Evolutionary conservation across 1,284 basidiomycete genomes (phyloP).

Genomic region (Ceratobasidium papillatum): DNA sequence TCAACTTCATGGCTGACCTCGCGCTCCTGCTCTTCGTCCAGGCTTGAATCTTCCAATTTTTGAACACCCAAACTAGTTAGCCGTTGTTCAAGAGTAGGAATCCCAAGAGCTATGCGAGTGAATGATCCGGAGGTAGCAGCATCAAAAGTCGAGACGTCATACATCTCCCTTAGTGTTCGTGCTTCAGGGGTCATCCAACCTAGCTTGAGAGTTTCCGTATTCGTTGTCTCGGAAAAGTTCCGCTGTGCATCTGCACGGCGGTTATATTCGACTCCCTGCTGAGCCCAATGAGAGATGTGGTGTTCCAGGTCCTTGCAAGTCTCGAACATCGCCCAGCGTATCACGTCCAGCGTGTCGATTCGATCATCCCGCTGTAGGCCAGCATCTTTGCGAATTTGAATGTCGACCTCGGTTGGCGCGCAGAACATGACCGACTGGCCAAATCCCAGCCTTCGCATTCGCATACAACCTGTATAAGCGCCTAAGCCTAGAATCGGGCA

Average conservation of each 20-base stretch:
- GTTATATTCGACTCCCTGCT: constrained; percentile 59
- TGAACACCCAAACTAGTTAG: background rate
- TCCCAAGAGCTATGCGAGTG: constrained; percentile 51
- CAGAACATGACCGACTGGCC: constrained; percentile 63
- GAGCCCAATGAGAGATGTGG: constrained; percentile 44
- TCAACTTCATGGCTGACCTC: constrained; percentile 52
- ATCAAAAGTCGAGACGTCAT: constrained; percentile 42
- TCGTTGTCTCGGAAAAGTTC: background rate
- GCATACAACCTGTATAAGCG: constrained; percentile 58
- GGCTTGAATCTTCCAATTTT: constrained; percentile 14
- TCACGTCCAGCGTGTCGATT: constrained; percentile 6
- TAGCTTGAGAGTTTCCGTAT: constrained; percentile 42
- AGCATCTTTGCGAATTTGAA: constrained; percentile 51
- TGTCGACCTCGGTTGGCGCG: constrained; percentile 60
- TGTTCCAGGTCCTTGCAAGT: constrained; percentile 30
- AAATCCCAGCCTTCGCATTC: constrained; percentile 61
- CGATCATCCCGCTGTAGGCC: background rate
- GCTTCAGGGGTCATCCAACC: constrained; percentile 57
- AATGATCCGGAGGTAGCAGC: constrained; percentile 50
- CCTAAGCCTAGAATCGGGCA: too few species aligned
- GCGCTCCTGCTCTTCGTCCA: constrained; percentile 62
- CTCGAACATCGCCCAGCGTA: constrained; percentile 36
- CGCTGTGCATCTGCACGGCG: constrained; percentile 49
- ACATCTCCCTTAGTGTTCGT: constrained; percentile 54
- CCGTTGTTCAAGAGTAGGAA: constrained; percentile 46